A percentile compares a stretch with the other conserved stretches of the same genome.
These are phyloP conservation scores for Scheffersomyces illinoinensis DNA, from an alignment of 1,139 yeast genomes.

Conservation along the genomic window DNA sequence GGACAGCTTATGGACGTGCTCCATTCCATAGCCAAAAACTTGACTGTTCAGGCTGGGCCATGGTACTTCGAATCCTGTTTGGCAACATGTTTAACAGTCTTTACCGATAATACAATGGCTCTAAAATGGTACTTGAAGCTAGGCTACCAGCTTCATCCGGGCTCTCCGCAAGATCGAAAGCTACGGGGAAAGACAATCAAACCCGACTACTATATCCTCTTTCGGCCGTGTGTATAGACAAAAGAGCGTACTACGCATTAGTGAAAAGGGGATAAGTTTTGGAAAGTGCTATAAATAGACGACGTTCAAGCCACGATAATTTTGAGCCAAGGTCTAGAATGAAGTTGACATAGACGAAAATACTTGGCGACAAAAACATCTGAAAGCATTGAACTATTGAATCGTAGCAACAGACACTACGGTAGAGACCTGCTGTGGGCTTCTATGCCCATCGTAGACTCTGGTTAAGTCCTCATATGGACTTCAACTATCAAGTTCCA, in stretches of 20 bases:
- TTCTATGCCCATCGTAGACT: too few relatives aligned
- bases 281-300: neutral
- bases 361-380: neutral
- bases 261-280: neutral
- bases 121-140: slow-evolving; percentile 40
- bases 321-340: neutral
- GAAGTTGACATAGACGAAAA: neutral
- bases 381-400: neutral
- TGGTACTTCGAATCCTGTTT: slow-evolving; percentile 13
- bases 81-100: slow-evolving; percentile 52
- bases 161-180: slow-evolving; percentile 45
- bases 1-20: slow-evolving; percentile 28
- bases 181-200: slow-evolving; percentile 40
- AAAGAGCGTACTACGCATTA: too few relatives aligned
- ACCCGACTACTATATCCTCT: slow-evolving; percentile 44
- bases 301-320: neutral
- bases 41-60: slow-evolving; percentile 11
- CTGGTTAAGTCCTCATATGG: neutral
- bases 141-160: slow-evolving; percentile 38
- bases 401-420: neutral
- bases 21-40: slow-evolving; percentile 22
- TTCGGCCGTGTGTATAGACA: slow-evolving; percentile 4
- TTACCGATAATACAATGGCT: slow-evolving; percentile 46
- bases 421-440: too few relatives aligned
- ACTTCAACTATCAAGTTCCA: neutral